Conservation (phyloP, 2,329 filamentous ascomycete genomes). For the Ceratocystis harringtonii region DNA sequence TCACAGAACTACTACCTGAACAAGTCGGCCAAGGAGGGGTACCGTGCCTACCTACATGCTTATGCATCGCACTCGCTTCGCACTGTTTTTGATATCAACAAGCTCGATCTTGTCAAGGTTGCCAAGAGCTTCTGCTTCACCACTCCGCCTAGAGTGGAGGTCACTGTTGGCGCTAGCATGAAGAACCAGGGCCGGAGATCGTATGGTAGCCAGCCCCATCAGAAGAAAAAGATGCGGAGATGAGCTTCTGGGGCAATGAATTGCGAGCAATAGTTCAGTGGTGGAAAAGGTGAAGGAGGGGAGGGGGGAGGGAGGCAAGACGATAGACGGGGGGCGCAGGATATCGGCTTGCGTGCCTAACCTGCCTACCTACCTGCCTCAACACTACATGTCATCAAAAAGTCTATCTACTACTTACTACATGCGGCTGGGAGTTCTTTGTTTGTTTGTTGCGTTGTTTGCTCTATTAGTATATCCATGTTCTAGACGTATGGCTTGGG, state of each 20-base stretch:
- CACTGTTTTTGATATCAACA: conserved; percentile 61
- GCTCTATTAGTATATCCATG: neutral
- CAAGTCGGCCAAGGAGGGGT: conserved; percentile 65
- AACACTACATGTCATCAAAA: conserved; percentile 8
- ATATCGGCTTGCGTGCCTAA: neutral
- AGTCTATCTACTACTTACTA: conserved; percentile 5
- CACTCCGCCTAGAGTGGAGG: conserved; percentile 67
- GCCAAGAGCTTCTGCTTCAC: conserved; percentile 72
- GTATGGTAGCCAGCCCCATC: conserved; percentile 62
- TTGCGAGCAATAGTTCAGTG: neutral
- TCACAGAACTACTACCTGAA: conserved; percentile 94
- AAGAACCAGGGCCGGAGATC: conserved; percentile 52
- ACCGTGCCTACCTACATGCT: conserved; percentile 82
- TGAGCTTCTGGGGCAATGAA: neutral
- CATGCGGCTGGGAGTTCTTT: conserved; percentile 12
- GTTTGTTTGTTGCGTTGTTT: conserved; percentile 11
- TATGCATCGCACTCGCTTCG: conserved; percentile 60
- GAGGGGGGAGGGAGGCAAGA: neutral
- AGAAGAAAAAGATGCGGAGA: conserved; percentile 32
- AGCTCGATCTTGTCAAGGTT: conserved; percentile 68
- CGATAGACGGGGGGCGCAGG: neutral
- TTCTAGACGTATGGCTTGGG: neutral
- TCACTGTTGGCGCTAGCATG: conserved; percentile 68
- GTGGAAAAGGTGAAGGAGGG: conserved; percentile 4
- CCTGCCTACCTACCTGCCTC: neutral